These are phyloP conservation scores for Staphylotrichum tortipilum DNA, from an alignment of 495 filamentous ascomycete species.

Conservation along the genomic window DNA sequence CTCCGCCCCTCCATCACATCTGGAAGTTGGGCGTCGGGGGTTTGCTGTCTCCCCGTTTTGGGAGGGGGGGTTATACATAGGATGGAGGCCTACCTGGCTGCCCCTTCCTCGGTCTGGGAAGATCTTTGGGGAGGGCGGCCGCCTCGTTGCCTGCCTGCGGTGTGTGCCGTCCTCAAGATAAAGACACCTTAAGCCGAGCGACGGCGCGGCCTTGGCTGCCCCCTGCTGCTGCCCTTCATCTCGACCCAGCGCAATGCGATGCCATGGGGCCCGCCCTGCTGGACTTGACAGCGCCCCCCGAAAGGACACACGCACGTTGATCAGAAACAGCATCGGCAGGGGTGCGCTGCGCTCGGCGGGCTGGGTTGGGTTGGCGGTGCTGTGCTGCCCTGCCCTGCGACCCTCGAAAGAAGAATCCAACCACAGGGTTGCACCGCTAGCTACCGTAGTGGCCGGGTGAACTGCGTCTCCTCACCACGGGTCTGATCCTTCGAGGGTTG, in stretches of 20 bases:
- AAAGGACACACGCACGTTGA: background rate
- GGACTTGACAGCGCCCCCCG: conserved; percentile 1
- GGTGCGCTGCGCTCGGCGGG: background rate
- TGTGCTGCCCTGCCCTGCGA: too few relatives aligned
- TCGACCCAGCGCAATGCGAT: background rate
- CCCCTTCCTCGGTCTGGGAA: too few relatives aligned
- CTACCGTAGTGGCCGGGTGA: conserved; percentile 6
- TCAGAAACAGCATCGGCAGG: background rate
- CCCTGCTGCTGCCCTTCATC: background rate
- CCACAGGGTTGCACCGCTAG: conserved; percentile 7
- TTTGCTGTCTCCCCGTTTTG: too few relatives aligned
- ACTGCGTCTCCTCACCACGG: background rate
- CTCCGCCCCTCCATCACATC: background rate
- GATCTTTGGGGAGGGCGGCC: too few relatives aligned
- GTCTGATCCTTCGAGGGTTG: conserved; percentile 1
- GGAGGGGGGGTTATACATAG: too few relatives aligned
- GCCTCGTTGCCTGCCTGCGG: too few relatives aligned
- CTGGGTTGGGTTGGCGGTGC: too few relatives aligned
- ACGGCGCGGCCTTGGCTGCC: background rate
- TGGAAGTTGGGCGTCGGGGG: background rate
- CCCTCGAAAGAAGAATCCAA: too few relatives aligned
- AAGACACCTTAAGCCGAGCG: too few relatives aligned
- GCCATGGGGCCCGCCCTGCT: background rate
- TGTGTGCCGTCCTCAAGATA: too few relatives aligned
- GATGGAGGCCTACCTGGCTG: too few relatives aligned